Percentiles rank a stretch among this genome's conserved stretches.
These are phyloP conservation scores for Neoascochyta sp. DNA, from an alignment of 2,329 filamentous ascomycete genomes.

Conservation along the genomic window DNA sequence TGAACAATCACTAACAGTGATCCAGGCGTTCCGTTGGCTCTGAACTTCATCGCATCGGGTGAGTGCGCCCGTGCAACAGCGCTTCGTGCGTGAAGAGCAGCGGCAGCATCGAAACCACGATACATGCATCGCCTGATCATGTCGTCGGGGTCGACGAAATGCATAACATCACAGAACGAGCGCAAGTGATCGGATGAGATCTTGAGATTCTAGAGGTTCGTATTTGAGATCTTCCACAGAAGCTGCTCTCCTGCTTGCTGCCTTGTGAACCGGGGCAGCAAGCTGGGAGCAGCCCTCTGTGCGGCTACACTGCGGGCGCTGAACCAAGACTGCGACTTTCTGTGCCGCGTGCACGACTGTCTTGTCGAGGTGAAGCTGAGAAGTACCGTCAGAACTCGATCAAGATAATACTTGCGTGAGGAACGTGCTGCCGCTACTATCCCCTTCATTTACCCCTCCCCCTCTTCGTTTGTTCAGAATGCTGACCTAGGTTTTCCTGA, in stretches of 20 bases:
- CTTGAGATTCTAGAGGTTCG: slow-evolving; percentile 34
- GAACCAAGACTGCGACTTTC: slow-evolving; percentile 44
- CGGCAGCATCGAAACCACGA: slow-evolving; percentile 58
- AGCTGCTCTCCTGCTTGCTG: slow-evolving; percentile 12
- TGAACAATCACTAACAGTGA: slow-evolving; percentile 24
- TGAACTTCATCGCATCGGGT: slow-evolving; percentile 91
- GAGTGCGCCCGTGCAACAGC: slow-evolving; percentile 55
- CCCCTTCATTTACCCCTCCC: slow-evolving; percentile 44
- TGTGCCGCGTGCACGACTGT: slow-evolving; percentile 3
- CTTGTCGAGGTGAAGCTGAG: slow-evolving; percentile 67
- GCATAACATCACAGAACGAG: slow-evolving; percentile 7
- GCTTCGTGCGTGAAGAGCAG: slow-evolving; percentile 47
- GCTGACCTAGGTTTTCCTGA: slow-evolving; percentile 35
- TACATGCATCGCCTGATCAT: slow-evolving; percentile 9
- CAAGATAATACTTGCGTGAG: slow-evolving; percentile 99
- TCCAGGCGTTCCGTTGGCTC: slow-evolving; percentile 70
- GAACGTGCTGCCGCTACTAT: slow-evolving; percentile 86
- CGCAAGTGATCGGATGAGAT: slow-evolving; percentile 14
- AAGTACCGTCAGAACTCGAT: slow-evolving; percentile 95
- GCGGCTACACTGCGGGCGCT: slow-evolving; percentile 80
- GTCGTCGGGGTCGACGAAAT: too few species aligned
- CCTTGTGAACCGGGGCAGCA: slow-evolving; percentile 1
- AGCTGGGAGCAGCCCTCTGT: slow-evolving; percentile 30
- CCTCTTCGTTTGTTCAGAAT: slow-evolving; percentile 13
- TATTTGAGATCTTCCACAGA: slow-evolving; percentile 40